A percentile compares a stretch with the other conserved stretches of the same genome.
phyloP scores from a whole-genome alignment of 73 alveolate genomes.

The Tetrahymena malaccensis region DNA sequence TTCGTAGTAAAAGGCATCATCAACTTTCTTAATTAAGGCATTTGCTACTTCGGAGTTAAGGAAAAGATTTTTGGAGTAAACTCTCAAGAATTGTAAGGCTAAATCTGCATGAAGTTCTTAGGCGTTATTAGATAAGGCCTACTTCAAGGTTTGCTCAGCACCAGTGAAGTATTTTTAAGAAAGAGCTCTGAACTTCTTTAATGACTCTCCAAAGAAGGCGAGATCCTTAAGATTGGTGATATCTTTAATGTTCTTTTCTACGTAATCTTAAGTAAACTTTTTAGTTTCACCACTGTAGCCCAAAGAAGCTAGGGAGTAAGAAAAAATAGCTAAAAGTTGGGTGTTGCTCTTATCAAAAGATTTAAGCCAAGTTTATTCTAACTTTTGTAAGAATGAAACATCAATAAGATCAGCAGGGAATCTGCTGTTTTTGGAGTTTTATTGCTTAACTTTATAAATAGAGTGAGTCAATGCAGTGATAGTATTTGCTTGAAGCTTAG shows the following conservation, averaged over 20 bases:
- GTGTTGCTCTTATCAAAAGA: background rate
- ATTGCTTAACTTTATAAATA: background rate
- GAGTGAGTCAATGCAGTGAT: background rate
- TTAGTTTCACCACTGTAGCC: background rate
- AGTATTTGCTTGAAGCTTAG: background rate
- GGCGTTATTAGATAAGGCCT: background rate
- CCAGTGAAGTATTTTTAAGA: background rate
- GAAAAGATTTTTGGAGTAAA: background rate
- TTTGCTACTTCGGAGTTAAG: background rate
- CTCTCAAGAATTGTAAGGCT: background rate
- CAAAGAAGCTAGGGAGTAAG: background rate
- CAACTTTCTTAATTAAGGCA: background rate
- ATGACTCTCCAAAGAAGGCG: background rate
- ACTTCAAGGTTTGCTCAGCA: background rate
- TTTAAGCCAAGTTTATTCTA: background rate
- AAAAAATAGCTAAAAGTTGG: background rate
- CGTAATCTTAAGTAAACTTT: background rate
- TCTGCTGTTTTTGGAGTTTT: background rate
- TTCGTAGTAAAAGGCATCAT: background rate
- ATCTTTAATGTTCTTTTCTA: background rate
- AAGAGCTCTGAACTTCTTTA: background rate
- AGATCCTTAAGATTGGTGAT: background rate
- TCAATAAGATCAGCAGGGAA: background rate
- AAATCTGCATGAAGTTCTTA: background rate
- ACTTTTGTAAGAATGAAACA: background rate